Evolutionary conservation across 1,284 basidiomycete genomes (phyloP), one percentile per base, ranked within the genome.

Genomic region (Leccinum variabile): DNA sequence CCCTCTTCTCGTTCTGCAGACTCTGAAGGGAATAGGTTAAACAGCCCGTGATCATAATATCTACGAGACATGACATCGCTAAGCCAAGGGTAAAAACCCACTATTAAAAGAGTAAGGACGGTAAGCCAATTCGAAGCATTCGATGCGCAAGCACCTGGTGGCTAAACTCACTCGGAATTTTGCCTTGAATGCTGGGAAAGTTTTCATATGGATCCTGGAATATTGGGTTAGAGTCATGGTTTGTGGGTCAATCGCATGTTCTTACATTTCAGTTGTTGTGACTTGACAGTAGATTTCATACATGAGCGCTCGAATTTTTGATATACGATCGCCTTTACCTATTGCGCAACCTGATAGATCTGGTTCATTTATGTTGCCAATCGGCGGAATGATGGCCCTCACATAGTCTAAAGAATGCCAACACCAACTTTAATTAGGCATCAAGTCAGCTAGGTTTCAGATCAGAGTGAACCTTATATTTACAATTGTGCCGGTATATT

Each of bases 61-160:
- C 84, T 10, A 81, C 73, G 2, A 74, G 72, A 0, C 80, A 78
- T 1, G 83, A 84, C 33, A 84, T 68, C 0, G 79, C 70, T 3
- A 85, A 76, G 2, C 84, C 85, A 3, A 77, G 73, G 0, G 84
- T 85, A 62, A 85, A 83, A 13, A 82, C 74, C 79, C 81, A 82
- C 75, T 75, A 78, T 80, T 37, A 13, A 10, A 44, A 63, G 53
- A 35, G 30, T 14, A 18, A 35, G 37, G 30, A 6, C 30, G 6
- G 18, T 64, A 56, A 58, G 59, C 41, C 9, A 28, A 52, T 18
- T 13, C 16, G 25, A n/a, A 52, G 56, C 8, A 18, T 3, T n/a
- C 16, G 13, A 18, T 22, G 41, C 16, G 22, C 55, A 56, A 56
- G 16, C 5, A 13, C 37, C 33, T 14, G 5, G 1, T 3, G 30